Percentiles rank a stretch among this genome's conserved stretches.
Evolutionary conservation across 1,284 basidiomycete genomes (phyloP).

Genomic region (Inonotus obliquus): DNA sequence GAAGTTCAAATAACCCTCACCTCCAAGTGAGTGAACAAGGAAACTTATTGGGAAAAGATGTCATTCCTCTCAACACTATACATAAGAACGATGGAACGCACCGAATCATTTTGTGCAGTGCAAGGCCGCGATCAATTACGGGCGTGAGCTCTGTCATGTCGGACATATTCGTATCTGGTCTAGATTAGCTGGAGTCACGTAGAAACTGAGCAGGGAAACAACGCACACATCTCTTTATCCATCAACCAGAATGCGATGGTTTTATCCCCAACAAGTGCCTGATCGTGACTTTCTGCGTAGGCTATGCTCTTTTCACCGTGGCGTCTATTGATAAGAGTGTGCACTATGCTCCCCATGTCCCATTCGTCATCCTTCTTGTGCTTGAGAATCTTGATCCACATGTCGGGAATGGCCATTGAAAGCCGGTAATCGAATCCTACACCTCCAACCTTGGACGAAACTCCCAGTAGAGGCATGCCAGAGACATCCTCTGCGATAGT

Average conservation of each 20-base stretch:
- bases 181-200: conserved; percentile 20
- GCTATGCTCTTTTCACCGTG: conserved; percentile 90
- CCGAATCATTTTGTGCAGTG: conserved; percentile 98
- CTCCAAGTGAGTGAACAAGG: conserved; percentile 87
- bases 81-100: conserved; percentile 30
- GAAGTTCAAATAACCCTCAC: conserved; percentile 97
- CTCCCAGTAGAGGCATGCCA: conserved; percentile 94
- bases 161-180: conserved; percentile 90
- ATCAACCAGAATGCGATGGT: conserved; percentile 98
- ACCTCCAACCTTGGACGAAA: conserved; percentile 78
- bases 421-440: conserved; percentile 97
- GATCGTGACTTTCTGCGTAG: conserved; percentile 96
- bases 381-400: conserved; percentile 99
- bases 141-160: conserved; percentile 84
- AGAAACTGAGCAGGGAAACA: not conserved
- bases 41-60: conserved; percentile 47
- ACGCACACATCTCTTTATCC: conserved; percentile 98
- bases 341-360: conserved; percentile 85
- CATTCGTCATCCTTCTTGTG: conserved; percentile 86
- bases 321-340: conserved; percentile 88
- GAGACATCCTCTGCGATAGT: conserved; percentile 98
- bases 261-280: conserved; percentile 97
- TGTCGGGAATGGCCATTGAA: conserved; percentile 98
- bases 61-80: not conserved
- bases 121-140: conserved; percentile 83